These are phyloP conservation scores for Fusarium succisae DNA, from an alignment of 2,329 filamentous ascomycete genomes.

Conservation along the genomic window DNA sequence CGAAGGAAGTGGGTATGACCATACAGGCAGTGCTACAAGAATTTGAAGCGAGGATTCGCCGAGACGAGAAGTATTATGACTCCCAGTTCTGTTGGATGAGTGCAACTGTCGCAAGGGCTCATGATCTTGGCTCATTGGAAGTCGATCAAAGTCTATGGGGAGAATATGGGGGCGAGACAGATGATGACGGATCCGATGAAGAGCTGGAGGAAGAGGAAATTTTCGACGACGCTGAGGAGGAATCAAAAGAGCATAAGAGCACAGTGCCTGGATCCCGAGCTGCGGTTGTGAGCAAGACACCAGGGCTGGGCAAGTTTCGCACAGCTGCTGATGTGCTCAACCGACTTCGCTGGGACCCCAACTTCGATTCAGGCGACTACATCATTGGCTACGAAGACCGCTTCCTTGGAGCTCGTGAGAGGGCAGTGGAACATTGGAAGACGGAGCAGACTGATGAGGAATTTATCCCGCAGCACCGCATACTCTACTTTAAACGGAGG, in stretches of 20 bases:
- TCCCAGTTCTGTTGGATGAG: slow-evolving; percentile 59
- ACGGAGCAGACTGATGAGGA: slow-evolving; percentile 71
- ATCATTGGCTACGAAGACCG: slow-evolving; percentile 70
- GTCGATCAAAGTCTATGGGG: slow-evolving; percentile 62
- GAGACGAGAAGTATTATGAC: slow-evolving; percentile 60
- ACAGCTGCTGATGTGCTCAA: slow-evolving; percentile 67
- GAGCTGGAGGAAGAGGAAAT: slow-evolving; percentile 51
- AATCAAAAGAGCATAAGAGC: slow-evolving; percentile 11
- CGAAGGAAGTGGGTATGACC: slow-evolving; percentile 52
- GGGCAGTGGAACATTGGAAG: slow-evolving; percentile 65
- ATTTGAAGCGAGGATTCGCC: slow-evolving; percentile 59
- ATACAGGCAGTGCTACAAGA: slow-evolving; percentile 56
- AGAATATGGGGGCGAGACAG: slow-evolving; percentile 39
- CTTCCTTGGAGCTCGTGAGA: slow-evolving; percentile 64
- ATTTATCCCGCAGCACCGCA: slow-evolving; percentile 72
- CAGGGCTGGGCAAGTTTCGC: slow-evolving; percentile 59
- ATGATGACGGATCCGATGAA: slow-evolving; percentile 55
- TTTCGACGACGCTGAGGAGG: slow-evolving; percentile 25
- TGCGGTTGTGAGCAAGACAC: slow-evolving; percentile 38
- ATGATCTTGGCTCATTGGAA: slow-evolving; percentile 53
- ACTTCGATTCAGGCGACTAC: slow-evolving; percentile 61
- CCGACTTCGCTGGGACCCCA: slow-evolving; percentile 68
- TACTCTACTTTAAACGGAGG: slow-evolving; percentile 67
- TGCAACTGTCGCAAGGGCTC: slow-evolving; percentile 50
- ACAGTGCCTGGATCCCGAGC: slow-evolving; percentile 13